These are phyloP conservation scores for Sugiyamaella smithiae DNA, from an alignment of 805 yeast genomes.

Conservation along the genomic window DNA sequence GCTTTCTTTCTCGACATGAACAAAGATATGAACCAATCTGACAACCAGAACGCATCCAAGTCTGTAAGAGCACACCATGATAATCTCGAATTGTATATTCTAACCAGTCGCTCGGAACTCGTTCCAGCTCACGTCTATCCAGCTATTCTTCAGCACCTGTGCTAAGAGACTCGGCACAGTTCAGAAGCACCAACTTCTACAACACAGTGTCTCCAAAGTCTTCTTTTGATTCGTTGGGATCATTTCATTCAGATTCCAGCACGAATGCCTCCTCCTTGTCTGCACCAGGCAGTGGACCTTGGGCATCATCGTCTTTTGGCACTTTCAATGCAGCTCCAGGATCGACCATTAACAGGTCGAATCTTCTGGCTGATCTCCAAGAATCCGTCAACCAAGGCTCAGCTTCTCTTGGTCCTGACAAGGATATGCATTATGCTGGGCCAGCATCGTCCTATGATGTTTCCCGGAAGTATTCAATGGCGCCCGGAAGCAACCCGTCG, in stretches of 20 bases:
- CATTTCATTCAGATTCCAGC: constrained; percentile 16
- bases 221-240: constrained; percentile 22
- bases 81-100: too few relatives aligned
- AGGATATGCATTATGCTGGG: background rate
- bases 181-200: constrained; percentile 5
- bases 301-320: constrained; percentile 13
- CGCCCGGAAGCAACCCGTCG: constrained; percentile 1
- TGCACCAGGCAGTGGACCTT: constrained; percentile 9
- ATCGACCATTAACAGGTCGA: background rate
- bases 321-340: constrained; percentile 9
- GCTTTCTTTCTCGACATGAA: background rate
- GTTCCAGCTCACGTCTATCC: background rate
- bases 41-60: background rate
- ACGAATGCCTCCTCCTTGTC: constrained; percentile 9
- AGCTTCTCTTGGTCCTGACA: background rate
- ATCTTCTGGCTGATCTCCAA: constrained; percentile 1
- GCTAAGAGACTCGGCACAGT: background rate
- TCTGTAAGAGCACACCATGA: too few relatives aligned
- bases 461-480: background rate
- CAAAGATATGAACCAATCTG: background rate
- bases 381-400: constrained; percentile 1
- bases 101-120: background rate
- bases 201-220: constrained; percentile 18
- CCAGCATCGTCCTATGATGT: background rate
- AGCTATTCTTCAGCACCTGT: constrained; percentile 5